Percentiles rank a stretch among this genome's conserved stretches.
These are phyloP conservation scores for Vachellia collinsii DNA, from an alignment of 306 rosid genomes.

Conservation along the genomic window DNA sequence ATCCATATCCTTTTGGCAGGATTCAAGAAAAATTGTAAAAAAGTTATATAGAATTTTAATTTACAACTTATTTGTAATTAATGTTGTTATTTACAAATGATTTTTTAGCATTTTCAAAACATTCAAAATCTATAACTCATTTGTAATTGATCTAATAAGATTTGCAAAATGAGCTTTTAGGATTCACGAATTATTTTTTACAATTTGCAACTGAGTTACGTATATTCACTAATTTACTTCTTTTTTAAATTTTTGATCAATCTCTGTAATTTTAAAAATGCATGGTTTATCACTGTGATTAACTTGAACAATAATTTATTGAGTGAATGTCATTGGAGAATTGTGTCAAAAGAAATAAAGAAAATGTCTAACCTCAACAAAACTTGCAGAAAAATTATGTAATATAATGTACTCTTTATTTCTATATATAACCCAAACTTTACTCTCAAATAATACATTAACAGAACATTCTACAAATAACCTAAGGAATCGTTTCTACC, in stretches of 20 bases:
- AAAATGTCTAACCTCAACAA: too few relatives aligned
- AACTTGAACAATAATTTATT: too few relatives aligned
- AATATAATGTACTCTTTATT: background rate
- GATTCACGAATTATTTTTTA: too few relatives aligned
- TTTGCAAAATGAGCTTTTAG: background rate
- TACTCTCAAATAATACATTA: constrained; percentile 11
- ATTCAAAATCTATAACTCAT: background rate
- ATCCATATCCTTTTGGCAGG: background rate
- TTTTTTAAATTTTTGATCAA: too few relatives aligned
- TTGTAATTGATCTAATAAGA: background rate
- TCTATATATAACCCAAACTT: background rate
- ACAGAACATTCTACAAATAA: too few relatives aligned
- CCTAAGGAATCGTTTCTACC: background rate
- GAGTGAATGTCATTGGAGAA: too few relatives aligned
- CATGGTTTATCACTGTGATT: background rate
- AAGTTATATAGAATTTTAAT: background rate
- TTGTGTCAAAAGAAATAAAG: too few relatives aligned
- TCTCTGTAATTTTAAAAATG: too few relatives aligned
- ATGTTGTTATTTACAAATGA: background rate
- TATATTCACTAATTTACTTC: too few relatives aligned
- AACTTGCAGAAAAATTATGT: background rate
- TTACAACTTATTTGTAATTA: background rate
- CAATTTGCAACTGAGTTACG: background rate
- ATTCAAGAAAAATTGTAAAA: background rate
- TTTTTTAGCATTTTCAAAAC: background rate